Conservation (phyloP, 108 stramenopile species). For the Cyclotella distinguenda region DNA sequence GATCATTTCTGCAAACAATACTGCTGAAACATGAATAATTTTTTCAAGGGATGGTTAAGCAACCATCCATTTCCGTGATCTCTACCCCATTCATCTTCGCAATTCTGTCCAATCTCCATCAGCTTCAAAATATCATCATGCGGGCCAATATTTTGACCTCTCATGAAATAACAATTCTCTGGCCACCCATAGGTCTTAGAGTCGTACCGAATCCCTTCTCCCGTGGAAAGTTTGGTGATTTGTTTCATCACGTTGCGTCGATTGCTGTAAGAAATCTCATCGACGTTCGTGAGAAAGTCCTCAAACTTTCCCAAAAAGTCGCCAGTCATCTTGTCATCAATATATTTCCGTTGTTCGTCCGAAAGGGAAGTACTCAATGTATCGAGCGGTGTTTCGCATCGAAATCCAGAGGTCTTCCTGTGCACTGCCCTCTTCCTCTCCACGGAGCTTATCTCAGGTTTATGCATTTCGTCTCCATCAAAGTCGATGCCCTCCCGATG, state of each 20-base stretch:
- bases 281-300: slow-evolving; percentile 34
- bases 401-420: slow-evolving; percentile 11
- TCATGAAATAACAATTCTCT: slow-evolving; percentile 52
- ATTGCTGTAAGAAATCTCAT: slow-evolving; percentile 46
- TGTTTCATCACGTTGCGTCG: slow-evolving; percentile 61
- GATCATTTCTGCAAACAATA: slow-evolving; percentile 40
- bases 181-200: slow-evolving; percentile 60
- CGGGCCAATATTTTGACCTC: slow-evolving; percentile 50
- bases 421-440: neutral
- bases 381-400: slow-evolving; percentile 23
- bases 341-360: slow-evolving; percentile 10
- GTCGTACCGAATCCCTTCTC: slow-evolving; percentile 68
- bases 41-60: slow-evolving; percentile 68
- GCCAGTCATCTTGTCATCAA: slow-evolving; percentile 26
- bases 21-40: slow-evolving; percentile 70
- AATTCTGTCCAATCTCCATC: slow-evolving; percentile 53
- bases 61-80: slow-evolving; percentile 84
- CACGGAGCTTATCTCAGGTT: neutral
- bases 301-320: slow-evolving; percentile 46
- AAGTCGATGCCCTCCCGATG: neutral
- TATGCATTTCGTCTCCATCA: neutral
- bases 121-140: slow-evolving; percentile 53
- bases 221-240: slow-evolving; percentile 55
- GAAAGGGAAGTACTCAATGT: slow-evolving; percentile 22
- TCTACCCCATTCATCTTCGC: slow-evolving; percentile 64